Percentiles rank a stretch among this genome's conserved stretches.
Evolutionary conservation across 2,329 filamentous ascomycete genomes (phyloP).

Genomic region (Calonectria hongkongensis): DNA sequence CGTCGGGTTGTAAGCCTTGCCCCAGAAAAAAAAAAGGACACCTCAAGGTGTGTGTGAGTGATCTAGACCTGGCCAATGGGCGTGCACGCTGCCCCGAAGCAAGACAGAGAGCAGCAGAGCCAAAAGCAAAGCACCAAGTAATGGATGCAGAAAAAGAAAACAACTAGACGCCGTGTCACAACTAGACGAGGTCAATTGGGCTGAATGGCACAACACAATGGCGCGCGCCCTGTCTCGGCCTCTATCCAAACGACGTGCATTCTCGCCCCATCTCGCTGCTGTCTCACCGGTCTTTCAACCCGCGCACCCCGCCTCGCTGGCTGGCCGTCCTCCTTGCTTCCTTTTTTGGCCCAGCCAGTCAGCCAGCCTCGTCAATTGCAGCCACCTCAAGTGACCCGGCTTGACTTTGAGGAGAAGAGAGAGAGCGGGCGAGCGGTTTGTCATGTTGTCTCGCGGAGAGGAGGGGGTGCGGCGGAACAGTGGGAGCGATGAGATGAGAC

Average conservation of each 20-base stretch:
- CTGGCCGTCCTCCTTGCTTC: neutral
- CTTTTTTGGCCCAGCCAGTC: neutral
- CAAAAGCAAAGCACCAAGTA: neutral
- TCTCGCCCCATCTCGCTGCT: constrained; percentile 7
- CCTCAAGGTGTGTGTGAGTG: neutral
- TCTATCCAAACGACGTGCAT: neutral
- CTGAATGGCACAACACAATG: neutral
- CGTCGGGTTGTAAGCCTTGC: neutral
- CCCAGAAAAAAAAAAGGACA: neutral
- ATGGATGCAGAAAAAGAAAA: neutral
- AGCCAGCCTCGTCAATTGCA: constrained; percentile 2
- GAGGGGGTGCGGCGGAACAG: neutral
- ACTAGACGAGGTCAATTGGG: neutral
- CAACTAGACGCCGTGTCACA: neutral
- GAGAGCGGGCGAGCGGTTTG: neutral
- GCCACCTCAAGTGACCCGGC: neutral
- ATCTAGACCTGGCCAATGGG: neutral
- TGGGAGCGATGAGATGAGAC: neutral
- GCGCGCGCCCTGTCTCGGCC: constrained; percentile 10
- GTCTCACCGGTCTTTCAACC: constrained; percentile 25
- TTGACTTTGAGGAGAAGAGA: neutral
- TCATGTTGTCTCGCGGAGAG: neutral
- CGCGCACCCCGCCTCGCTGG: neutral
- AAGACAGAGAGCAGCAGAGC: neutral
- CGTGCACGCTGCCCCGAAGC: neutral